Evolutionary conservation across 257 asterid genomes (phyloP), one percentile per base, ranked within the genome.

Genomic region (Gynochthodes officinalis): DNA sequence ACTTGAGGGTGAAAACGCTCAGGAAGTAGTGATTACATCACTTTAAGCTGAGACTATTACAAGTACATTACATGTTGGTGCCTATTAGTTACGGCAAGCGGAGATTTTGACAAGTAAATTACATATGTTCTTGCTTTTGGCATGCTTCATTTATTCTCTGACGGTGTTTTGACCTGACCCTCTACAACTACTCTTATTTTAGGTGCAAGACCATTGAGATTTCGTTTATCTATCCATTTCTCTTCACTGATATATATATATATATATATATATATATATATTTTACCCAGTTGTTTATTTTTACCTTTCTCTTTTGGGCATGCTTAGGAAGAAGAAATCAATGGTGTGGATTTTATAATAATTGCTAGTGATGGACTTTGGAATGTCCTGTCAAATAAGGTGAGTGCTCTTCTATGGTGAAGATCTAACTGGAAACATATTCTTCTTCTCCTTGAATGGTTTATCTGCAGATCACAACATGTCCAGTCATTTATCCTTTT

Each of bases 351-450:
- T 35, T 90, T 90, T 67, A 77, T 90, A 43, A 89, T 90, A 33
- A 68, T 90, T 40, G 97, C 97, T 33, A 90, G 97, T 54, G 97
- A 89, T 69, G 97, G 96, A 42, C 92, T 89, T 48, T 90, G 97
- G 96, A 87, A 89, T 44, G 97, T 89, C 55, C 73, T 90, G 50
- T 87, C 97, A 48, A 90, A 90, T 70, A 80, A 87, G 96, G 97
- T 84, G 50, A 79, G 79, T 43, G 62, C 75, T 49, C 46, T 77
- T 57, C 40, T 28, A 4, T n/a, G 63, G 62, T 7, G 28, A 19
- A 27, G 43, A 50, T 50, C n/a, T 32, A 68, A 32, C 25, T 68
- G 4, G 42, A 35, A 9, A 13, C 27, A 23, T 42, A 19, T 63
- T 4, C 28, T 49, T 52, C 21, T 35, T 7, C 32, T 55, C 40